phyloP scores from a whole-genome alignment of 2,329 filamentous ascomycete species.

The Botrytis fabae region DNA sequence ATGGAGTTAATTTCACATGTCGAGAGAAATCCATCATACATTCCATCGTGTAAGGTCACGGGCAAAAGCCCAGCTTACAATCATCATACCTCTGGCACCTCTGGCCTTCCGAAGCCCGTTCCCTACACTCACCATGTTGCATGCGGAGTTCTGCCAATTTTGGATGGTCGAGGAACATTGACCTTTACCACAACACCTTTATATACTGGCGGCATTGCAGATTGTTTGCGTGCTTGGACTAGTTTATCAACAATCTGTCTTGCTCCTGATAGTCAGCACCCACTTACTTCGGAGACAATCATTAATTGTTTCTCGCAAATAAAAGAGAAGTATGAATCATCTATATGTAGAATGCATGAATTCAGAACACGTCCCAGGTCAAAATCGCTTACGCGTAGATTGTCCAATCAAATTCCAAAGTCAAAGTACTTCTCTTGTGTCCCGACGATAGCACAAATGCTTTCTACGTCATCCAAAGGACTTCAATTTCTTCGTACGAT shows the following conservation, averaged over 20 bases:
- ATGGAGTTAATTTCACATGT: not conserved
- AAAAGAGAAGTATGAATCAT: not conserved
- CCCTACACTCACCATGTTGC: slow-evolving; percentile 57
- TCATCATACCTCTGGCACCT: slow-evolving; percentile 63
- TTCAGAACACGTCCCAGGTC: not conserved
- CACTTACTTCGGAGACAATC: slow-evolving; percentile 8
- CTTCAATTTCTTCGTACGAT: slow-evolving; percentile 50
- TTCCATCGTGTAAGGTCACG: not conserved
- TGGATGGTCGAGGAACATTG: slow-evolving; percentile 38
- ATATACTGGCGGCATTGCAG: slow-evolving; percentile 65
- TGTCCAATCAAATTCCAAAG: not conserved
- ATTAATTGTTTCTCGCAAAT: slow-evolving; percentile 6
- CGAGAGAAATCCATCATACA: not conserved
- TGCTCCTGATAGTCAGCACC: slow-evolving; percentile 56
- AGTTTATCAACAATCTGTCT: slow-evolving; percentile 61
- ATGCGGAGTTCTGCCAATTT: slow-evolving; percentile 54
- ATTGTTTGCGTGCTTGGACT: slow-evolving; percentile 62
- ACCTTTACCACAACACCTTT: slow-evolving; percentile 67
- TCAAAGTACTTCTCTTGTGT: slow-evolving; percentile 60
- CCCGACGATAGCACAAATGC: slow-evolving; percentile 57
- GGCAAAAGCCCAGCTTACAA: not conserved
- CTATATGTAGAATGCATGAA: not conserved
- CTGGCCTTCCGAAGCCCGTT: slow-evolving; percentile 63
- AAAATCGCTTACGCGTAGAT: not conserved
- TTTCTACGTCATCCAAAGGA: slow-evolving; percentile 47